Percentiles rank a stretch among this genome's conserved stretches.
Evolutionary conservation across 208 protist species (phyloP).

Genomic region (Wallacemonas collosoma): DNA sequence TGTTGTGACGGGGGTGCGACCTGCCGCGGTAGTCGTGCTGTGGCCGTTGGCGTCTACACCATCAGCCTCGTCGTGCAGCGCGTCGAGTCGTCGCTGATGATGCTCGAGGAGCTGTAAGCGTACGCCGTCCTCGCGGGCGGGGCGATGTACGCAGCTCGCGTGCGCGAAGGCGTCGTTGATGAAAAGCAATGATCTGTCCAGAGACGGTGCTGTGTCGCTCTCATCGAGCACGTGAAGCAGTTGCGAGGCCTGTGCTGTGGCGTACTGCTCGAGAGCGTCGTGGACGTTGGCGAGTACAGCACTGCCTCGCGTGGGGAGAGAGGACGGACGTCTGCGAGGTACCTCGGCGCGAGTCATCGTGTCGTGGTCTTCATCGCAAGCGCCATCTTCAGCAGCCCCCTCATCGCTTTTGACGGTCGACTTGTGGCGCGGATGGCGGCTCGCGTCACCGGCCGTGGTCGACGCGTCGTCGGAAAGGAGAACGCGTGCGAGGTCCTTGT

Average conservation of each 20-base stretch:
- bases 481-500: background rate
- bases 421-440: no score
- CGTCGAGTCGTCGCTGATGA: background rate
- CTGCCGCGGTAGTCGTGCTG: background rate
- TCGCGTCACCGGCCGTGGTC: no score
- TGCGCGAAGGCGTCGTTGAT: constrained; percentile 10
- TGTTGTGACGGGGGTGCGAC: background rate
- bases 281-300: background rate
- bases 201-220: background rate
- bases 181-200: background rate
- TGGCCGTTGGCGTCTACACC: background rate
- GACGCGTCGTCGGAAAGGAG: no score
- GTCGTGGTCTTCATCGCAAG: no score
- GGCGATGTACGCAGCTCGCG: background rate
- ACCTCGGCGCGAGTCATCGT: no score
- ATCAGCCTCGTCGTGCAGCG: background rate
- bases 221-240: background rate
- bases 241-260: background rate
- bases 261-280: background rate
- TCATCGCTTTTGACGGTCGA: no score
- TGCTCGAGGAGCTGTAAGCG: background rate
- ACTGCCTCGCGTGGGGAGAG: no score
- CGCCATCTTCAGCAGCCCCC: no score
- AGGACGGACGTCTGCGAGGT: no score
- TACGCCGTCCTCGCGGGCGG: background rate